Percentiles rank a stretch among this genome's conserved stretches.
Evolutionary conservation across 345 rosid species (phyloP).

Genomic region (Raphanus sativus): DNA sequence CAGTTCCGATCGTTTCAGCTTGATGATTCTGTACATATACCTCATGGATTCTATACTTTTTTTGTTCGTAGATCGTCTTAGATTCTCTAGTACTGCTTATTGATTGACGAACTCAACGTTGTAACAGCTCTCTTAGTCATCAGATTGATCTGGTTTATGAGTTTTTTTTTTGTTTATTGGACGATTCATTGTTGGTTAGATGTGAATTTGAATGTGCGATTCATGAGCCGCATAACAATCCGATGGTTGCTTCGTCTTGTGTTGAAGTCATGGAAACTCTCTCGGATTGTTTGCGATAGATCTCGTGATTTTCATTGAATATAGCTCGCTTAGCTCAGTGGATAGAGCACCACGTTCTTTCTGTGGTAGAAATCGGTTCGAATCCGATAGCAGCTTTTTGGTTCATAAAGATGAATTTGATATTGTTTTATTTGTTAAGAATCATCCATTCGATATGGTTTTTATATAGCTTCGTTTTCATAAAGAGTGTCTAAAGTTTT

Average conservation of each 20-base stretch:
- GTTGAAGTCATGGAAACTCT: background rate
- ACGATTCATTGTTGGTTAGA: background rate
- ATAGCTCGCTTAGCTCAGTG: constrained; percentile 20
- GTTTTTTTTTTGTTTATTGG: background rate
- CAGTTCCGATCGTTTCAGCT: background rate
- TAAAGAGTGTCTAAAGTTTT: background rate
- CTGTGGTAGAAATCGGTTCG: constrained; percentile 36
- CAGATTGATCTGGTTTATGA: background rate
- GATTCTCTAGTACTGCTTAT: too few relatives aligned
- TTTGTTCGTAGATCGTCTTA: background rate
- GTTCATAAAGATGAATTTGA: background rate
- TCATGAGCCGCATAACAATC: background rate
- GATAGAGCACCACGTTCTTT: constrained; percentile 21
- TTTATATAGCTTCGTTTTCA: background rate
- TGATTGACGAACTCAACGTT: background rate
- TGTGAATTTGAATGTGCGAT: background rate
- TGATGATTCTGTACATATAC: background rate
- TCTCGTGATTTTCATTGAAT: background rate
- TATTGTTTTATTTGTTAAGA: background rate
- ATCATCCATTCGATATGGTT: background rate
- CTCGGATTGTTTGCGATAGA: background rate
- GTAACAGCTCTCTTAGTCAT: background rate
- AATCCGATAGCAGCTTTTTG: constrained; percentile 28
- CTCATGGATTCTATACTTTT: background rate
- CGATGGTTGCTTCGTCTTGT: background rate